Base-by-base conservation (phyloP, 148 eudicot species). In the Rhododendron simsii region DNA sequence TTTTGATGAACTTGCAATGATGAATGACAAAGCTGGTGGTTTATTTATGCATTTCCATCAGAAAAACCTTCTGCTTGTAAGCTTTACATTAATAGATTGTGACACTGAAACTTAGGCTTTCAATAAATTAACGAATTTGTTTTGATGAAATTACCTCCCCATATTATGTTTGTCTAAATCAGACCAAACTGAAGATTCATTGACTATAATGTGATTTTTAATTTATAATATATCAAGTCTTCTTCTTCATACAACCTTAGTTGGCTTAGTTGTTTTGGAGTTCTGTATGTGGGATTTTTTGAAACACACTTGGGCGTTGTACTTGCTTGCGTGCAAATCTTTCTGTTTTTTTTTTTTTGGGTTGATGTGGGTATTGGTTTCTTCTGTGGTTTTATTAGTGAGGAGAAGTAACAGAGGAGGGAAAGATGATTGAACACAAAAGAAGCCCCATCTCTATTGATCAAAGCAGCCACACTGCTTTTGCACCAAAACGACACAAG, bases 381-480 rank as follows among this genome's bases (percentile, higher is more conserved):
- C 48, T 47, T 37, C 9, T 20, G 16, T 45, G 44, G 14, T 55
- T 39, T 57, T 81, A 59, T 84, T 16, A 59, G 83, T 81, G 47
- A 86, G 37, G 44, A 39, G 76, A 87, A 84, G 86, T 21, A 76
- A 69, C 14, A 69, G 14, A 28, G 75, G 47, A 59, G 65, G 81
- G 26, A 83, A 83, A 92, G 84, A 92, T 93, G 98, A 93, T 94
- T 87, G 95, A 94, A 86, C 98, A 91, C 77, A 94, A 92, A 87
- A 88, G 98, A 84, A 85, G 93, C 84, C 88, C 88, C n/a, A 83
- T 90, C 79, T 86, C 95, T 76, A 86, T 91, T 88, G 94, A 93
- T 28, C 93, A 90, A 88, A 89, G 91, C 84, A 87, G 85, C 88
- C 90, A 90, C 9, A 88, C 89, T 86, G 87, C 95, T 73, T 86